Evolutionary conservation across 352 stramenopile species (phyloP), one percentile per base, ranked within the genome.

Genomic region (Pythium utonaiense): DNA sequence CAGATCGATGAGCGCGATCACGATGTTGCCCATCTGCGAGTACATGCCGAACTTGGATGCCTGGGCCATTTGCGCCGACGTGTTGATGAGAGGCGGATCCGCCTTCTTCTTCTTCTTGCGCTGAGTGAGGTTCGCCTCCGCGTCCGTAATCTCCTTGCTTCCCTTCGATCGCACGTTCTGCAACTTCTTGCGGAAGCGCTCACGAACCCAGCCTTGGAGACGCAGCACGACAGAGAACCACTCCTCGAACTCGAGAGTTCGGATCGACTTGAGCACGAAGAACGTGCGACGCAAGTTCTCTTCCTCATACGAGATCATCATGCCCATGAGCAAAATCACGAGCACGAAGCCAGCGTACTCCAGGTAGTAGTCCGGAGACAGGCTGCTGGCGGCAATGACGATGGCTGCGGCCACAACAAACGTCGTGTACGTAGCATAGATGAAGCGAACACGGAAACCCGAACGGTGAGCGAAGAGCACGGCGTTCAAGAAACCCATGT

Each of bases 251-350:
- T 93, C 83, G 44, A 90, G 74, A 30, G 77, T 88, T 12, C 83
- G 78, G 53, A 93, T 86, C 10, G 75, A 88, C 66, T 89, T 90
- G 66, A 90, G 83, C 56, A 93, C 77, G 62, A 93, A 93, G 56
- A 93, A 93, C 33, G 73, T 73, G 36, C 83, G 80, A 22, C 83
- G 83, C 36, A 93, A 50, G 67, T 74, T 80, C 60, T 93, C 83
- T 67, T 93, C 83, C 40, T 93, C 83, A 67, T 93, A 74, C 50
- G 75, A 88, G 62, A 93, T 93, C 80, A 93, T 90, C 83, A 93
- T 93, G 6, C 83, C 80, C 64, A 93, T 73, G 14, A 89, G 27
- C 31, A 89, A 74, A 48, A 89, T 86, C 19, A 88, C 78, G 9
- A 67, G 47, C 41, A 93, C 69, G 57, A 86, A 91, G 38, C 80